Conservation (phyloP, 129 eudicot genomes). For the Deinandra increscens region DNA sequence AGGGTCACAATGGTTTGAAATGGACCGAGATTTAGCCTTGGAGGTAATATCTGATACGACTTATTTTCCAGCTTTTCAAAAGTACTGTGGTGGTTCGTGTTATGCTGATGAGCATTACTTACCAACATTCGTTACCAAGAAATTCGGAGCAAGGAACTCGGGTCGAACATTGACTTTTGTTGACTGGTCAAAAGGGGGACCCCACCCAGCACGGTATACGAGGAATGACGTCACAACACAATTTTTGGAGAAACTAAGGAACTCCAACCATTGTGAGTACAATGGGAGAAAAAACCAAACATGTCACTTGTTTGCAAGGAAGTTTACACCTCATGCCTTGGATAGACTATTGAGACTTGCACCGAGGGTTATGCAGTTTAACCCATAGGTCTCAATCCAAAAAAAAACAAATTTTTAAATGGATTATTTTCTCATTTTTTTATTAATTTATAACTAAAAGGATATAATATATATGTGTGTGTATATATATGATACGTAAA, state of each 20-base stretch:
- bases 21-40: conserved; percentile 58
- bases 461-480: neutral
- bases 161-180: conserved; percentile 70
- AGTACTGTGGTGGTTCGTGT: conserved; percentile 49
- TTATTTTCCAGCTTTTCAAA: conserved; percentile 57
- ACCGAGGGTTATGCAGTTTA: conserved; percentile 61
- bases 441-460: neutral
- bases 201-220: conserved; percentile 58
- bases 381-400: conserved; percentile 11
- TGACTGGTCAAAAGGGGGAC: conserved; percentile 83
- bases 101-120: conserved; percentile 87
- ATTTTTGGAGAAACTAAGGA: conserved; percentile 61
- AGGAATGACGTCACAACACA: conserved; percentile 50
- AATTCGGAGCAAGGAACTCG: conserved; percentile 47
- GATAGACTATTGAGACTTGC: conserved; percentile 68
- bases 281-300: conserved; percentile 53
- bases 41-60: conserved; percentile 55
- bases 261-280: conserved; percentile 46
- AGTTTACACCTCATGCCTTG: conserved; percentile 61
- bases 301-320: conserved; percentile 85
- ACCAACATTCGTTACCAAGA: conserved; percentile 62
- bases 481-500: too few relatives aligned
- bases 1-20: conserved; percentile 89
- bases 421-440: neutral
- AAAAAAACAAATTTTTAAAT: neutral